Evolutionary conservation across 257 asterid genomes (phyloP).

Genomic region (Solanum rostratum): DNA sequence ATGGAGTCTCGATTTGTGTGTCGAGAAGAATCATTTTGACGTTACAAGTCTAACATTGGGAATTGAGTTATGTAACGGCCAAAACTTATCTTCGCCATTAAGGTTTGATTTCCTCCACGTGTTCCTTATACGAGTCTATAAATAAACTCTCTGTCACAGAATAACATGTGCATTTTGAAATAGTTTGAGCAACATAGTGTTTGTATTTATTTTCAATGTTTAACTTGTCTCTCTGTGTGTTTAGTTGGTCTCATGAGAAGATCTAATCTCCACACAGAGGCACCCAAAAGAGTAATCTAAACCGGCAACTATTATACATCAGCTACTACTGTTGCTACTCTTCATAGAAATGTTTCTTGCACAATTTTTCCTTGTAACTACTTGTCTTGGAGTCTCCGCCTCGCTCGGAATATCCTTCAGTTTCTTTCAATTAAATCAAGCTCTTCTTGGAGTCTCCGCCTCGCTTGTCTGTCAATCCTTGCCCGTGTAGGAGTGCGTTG

Average conservation of each 20-base stretch:
- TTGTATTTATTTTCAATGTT: too few relatives aligned
- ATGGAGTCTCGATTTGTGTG: not conserved
- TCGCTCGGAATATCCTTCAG: not conserved
- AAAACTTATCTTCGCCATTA: not conserved
- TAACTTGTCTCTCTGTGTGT: too few relatives aligned
- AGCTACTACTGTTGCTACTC: not conserved
- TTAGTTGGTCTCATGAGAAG: not conserved
- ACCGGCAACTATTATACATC: not conserved
- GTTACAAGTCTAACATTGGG: not conserved
- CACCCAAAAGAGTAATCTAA: not conserved
- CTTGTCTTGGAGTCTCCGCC: not conserved
- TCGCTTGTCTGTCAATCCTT: not conserved
- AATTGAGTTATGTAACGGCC: not conserved
- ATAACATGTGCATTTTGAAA: not conserved
- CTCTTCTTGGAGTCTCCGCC: not conserved
- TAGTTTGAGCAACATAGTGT: not conserved
- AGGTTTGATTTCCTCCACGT: not conserved
- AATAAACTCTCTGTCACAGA: not conserved
- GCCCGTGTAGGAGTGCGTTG: not conserved
- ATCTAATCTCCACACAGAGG: not conserved
- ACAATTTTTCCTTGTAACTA: not conserved
- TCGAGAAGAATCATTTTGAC: not conserved
- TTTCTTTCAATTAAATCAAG: not conserved
- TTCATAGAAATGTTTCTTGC: not conserved
- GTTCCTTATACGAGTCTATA: not conserved